A percentile compares a stretch with the other conserved stretches of the same genome.
Conservation (phyloP, 257 asterid genomes). For the Mentha longifolia region DNA sequence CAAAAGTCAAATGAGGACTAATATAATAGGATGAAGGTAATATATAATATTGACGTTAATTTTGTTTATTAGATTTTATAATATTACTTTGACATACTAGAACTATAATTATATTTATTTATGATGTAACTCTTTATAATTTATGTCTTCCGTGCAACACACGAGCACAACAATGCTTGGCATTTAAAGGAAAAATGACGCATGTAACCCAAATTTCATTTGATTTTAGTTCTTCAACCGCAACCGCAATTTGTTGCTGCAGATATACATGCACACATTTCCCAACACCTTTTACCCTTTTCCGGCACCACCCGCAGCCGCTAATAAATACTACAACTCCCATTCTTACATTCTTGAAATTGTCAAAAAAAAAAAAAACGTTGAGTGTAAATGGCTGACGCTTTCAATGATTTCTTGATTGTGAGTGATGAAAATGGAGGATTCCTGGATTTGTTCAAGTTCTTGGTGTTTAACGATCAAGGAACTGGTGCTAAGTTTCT, state of each 20-base stretch:
- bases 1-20: too few species aligned
- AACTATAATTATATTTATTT: too few species aligned
- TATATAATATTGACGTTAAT: too few species aligned
- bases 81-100: too few species aligned
- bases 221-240: conserved; percentile 4
- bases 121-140: too few species aligned
- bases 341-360: too few species aligned
- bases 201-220: conserved; percentile 27
- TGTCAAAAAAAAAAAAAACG: too few species aligned
- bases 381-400: conserved; percentile 37
- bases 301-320: conserved; percentile 15
- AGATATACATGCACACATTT: conserved; percentile 31
- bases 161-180: too few species aligned
- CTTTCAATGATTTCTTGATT: conserved; percentile 53
- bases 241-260: conserved; percentile 33
- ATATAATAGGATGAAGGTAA: too few species aligned
- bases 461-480: conserved; percentile 47
- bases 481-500: conserved; percentile 64
- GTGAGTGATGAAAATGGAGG: conserved; percentile 72
- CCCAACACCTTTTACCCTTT: conserved; percentile 1
- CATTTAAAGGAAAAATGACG: conserved; percentile 30
- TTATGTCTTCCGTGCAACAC: too few species aligned
- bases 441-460: conserved; percentile 59
- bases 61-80: too few species aligned
- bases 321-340: conserved; percentile 37